These are phyloP conservation scores for Yamagishiella unicocca DNA, from an alignment of 139 green algal species.

Conservation along the genomic window DNA sequence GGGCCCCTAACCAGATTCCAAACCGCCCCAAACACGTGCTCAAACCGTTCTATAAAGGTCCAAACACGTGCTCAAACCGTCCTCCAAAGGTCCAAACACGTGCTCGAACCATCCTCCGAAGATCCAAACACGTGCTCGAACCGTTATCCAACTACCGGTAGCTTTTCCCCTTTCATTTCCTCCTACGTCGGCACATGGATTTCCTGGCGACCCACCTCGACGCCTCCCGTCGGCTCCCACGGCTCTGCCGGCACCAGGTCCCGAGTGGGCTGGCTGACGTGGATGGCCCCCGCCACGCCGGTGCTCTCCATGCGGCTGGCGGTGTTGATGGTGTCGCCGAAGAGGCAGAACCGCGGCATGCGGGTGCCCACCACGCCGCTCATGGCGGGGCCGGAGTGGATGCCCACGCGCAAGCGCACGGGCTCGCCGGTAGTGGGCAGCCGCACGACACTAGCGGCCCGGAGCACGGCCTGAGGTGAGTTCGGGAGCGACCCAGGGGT, in stretches of 20 bases:
- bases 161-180: no score
- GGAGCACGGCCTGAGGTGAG: conserved; percentile 36
- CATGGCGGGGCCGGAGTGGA: conserved; percentile 51
- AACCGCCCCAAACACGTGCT: no score
- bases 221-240: conserved; percentile 42
- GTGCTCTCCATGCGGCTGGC: conserved; percentile 60
- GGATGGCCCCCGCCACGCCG: conserved; percentile 53
- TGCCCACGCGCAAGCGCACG: conserved; percentile 51
- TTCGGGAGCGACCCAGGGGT: neutral
- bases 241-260: conserved; percentile 32
- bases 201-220: conserved; percentile 59
- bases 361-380: conserved; percentile 50
- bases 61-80: no score
- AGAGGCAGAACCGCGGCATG: conserved; percentile 55
- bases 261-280: conserved; percentile 46
- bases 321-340: conserved; percentile 50
- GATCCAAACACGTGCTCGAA: no score
- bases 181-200: no score
- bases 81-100: no score
- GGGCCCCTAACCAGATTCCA: no score
- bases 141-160: no score
- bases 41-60: no score
- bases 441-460: neutral
- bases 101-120: no score
- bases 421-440: conserved; percentile 34